Conservation (phyloP, 148 eudicot genomes). For the Talinum fruticosum region DNA sequence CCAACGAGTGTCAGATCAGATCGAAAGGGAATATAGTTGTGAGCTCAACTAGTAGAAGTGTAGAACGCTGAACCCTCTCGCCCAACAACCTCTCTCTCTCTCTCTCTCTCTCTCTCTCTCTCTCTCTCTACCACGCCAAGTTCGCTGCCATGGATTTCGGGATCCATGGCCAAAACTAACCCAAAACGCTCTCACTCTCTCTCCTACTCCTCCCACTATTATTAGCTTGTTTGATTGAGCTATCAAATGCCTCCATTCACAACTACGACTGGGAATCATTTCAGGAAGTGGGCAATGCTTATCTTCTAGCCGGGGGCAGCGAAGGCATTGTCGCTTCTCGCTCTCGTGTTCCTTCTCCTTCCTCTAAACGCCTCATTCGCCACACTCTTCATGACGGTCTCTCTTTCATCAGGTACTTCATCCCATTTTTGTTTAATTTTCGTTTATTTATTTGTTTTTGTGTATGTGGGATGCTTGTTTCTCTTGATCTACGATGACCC, state of each 20-base stretch:
- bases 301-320: constrained; percentile 85
- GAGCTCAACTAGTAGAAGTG: too few species aligned
- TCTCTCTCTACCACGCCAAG: neutral
- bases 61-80: too few species aligned
- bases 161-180: constrained; percentile 6
- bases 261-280: constrained; percentile 55
- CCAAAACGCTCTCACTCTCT: neutral
- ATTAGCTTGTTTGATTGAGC: neutral
- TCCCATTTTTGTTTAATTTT: too few species aligned
- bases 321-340: constrained; percentile 70
- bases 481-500: neutral
- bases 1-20: too few species aligned
- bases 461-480: neutral
- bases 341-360: constrained; percentile 27
- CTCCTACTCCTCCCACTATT: constrained; percentile 14
- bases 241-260: constrained; percentile 58
- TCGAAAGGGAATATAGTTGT: too few species aligned
- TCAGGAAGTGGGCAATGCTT: constrained; percentile 82
- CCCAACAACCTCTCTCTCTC: too few species aligned
- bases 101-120: neutral
- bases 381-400: constrained; percentile 48
- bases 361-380: constrained; percentile 25
- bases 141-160: constrained; percentile 29
- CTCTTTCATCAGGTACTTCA: constrained; percentile 62
- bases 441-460: too few species aligned